A percentile compares a stretch with the other conserved stretches of the same genome.
Conservation (phyloP, 371 early-diverging fungal genomes). For the Mucor saturninus region DNA sequence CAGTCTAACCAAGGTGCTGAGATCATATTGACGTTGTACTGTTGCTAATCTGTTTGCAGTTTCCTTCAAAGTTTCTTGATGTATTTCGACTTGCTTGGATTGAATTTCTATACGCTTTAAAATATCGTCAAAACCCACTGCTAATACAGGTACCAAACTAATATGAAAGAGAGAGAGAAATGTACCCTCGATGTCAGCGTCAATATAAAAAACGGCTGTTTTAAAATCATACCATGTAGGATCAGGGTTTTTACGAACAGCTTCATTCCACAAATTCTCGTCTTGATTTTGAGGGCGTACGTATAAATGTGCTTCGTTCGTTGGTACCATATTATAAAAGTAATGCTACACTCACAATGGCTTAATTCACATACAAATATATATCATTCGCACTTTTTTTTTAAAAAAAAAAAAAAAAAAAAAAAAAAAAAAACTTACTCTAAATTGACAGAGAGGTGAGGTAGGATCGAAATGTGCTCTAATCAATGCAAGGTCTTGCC, state of each 20-base stretch:
- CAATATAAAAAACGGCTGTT: no score
- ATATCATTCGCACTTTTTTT: neutral
- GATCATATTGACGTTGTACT: slow-evolving; percentile 35
- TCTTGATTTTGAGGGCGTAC: slow-evolving; percentile 76
- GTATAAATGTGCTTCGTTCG: slow-evolving; percentile 78
- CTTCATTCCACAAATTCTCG: slow-evolving; percentile 78
- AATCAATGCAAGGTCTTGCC: slow-evolving; percentile 52
- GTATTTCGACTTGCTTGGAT: slow-evolving; percentile 54
- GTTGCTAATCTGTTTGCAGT: slow-evolving; percentile 34
- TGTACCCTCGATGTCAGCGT: no score
- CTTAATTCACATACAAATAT: neutral
- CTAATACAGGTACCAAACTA: slow-evolving; percentile 75
- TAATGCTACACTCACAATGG: slow-evolving; percentile 60
- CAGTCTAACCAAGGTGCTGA: slow-evolving; percentile 38
- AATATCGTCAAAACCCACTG: slow-evolving; percentile 87
- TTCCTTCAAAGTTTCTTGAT: slow-evolving; percentile 41
- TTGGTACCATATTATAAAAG: slow-evolving; percentile 90
- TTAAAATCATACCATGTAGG: slow-evolving; percentile 61
- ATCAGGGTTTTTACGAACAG: slow-evolving; percentile 83
- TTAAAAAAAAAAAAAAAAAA: no score
- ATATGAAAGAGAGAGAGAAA: neutral
- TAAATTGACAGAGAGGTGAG: slow-evolving; percentile 81
- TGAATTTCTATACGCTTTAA: slow-evolving; percentile 83
- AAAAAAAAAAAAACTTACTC: slow-evolving; percentile 39
- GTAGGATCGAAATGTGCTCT: slow-evolving; percentile 80